phyloP scores from a whole-genome alignment of 192 early-diverging fungal genomes.

The Coemansia erecta region DNA sequence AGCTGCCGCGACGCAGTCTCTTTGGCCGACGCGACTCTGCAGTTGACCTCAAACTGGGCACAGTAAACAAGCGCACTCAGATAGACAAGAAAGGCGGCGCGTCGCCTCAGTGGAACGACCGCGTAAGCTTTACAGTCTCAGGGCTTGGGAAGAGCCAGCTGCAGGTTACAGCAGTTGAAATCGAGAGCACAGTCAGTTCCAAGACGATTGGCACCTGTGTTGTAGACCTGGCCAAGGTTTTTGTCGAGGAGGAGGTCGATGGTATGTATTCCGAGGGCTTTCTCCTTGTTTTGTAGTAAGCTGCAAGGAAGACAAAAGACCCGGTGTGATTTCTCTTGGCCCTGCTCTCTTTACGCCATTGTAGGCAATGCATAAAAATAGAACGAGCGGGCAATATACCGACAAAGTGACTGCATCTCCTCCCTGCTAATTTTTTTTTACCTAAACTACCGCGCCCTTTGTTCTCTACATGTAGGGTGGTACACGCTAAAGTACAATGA shows the following conservation, averaged over 20 bases:
- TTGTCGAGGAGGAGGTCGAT: conserved; percentile 51
- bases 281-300: background rate
- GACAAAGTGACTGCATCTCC: no score
- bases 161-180: conserved; percentile 36
- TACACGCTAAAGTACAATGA: conserved; percentile 40
- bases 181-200: conserved; percentile 32
- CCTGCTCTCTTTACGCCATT: no score
- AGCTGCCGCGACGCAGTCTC: conserved; percentile 39
- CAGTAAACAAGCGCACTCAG: conserved; percentile 41
- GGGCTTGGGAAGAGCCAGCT: conserved; percentile 46
- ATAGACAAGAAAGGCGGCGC: conserved; percentile 54
- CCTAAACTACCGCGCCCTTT: background rate
- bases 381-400: no score
- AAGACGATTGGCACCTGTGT: conserved; percentile 46
- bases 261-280: conserved; percentile 15
- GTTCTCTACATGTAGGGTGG: conserved; percentile 39
- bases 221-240: conserved; percentile 44
- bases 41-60: conserved; percentile 44
- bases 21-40: conserved; percentile 50
- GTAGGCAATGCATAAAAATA: no score
- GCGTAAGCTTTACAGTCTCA: conserved; percentile 32
- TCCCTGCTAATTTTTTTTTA: background rate
- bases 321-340: no score
- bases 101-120: conserved; percentile 52
- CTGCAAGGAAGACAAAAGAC: no score